phyloP scores from a whole-genome alignment of 2,329 filamentous ascomycete species.

The Colletotrichum sp. region DNA sequence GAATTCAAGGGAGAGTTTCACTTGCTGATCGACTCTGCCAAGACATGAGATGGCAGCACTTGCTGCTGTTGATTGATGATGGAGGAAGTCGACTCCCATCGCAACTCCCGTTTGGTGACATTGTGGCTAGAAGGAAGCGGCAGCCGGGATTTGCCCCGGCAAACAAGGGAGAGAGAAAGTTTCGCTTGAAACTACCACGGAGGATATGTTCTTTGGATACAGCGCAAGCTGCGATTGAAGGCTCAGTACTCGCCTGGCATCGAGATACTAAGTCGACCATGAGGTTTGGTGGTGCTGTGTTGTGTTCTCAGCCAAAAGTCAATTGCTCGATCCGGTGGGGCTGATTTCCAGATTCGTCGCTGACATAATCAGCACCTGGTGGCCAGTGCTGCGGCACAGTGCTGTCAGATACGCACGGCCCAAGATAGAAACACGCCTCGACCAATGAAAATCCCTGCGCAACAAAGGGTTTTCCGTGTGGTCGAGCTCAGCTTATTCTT shows the following conservation, averaged over 20 bases:
- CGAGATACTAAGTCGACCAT: background rate
- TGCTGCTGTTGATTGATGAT: background rate
- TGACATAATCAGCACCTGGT: background rate
- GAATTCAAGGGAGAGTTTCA: background rate
- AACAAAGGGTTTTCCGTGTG: slow-evolving; percentile 21
- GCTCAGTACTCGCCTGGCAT: background rate
- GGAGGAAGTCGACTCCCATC: background rate
- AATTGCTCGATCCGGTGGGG: background rate
- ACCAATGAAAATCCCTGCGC: slow-evolving; percentile 24
- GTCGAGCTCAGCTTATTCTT: background rate
- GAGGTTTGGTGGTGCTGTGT: rapidly evolving
- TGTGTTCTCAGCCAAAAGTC: background rate
- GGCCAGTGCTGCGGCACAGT: background rate
- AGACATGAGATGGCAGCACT: background rate
- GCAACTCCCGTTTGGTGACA: background rate
- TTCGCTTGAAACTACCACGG: background rate
- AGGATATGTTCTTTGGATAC: rapidly evolving
- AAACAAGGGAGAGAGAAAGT: background rate
- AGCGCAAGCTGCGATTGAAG: too few relatives aligned
- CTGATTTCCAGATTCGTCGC: background rate
- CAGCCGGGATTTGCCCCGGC: background rate
- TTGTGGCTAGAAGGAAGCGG: background rate
- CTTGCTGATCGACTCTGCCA: background rate
- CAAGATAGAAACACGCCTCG: background rate
- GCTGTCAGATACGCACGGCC: background rate